A percentile compares a stretch with the other conserved stretches of the same genome.
phyloP scores from a whole-genome alignment of 441 rosid species.

The Sinapis alba region DNA sequence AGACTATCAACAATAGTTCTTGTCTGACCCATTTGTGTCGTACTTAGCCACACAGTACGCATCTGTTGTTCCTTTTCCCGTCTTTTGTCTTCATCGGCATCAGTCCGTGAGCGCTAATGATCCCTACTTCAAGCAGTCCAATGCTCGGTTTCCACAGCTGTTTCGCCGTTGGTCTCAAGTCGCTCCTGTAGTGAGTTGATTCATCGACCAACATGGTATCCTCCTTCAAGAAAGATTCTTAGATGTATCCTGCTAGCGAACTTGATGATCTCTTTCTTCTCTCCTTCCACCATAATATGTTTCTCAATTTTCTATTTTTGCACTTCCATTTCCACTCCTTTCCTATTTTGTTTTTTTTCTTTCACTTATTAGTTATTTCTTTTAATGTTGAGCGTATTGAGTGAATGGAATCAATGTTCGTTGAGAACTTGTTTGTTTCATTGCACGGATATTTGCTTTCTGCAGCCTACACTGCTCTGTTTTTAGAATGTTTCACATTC shows the following conservation, averaged over 20 bases:
- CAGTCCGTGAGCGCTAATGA: neutral
- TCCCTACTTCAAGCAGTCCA: neutral
- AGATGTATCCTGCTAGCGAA: neutral
- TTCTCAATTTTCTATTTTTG: neutral
- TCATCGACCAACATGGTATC: neutral
- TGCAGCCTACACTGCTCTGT: constrained; percentile 5
- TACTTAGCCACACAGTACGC: neutral
- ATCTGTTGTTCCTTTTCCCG: neutral
- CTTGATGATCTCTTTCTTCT: neutral
- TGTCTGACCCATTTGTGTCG: neutral
- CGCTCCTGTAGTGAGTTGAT: neutral
- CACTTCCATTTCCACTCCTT: neutral
- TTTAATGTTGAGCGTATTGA: constrained; percentile 30
- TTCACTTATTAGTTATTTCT: neutral
- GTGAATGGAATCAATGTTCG: constrained; percentile 27
- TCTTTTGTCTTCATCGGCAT: neutral
- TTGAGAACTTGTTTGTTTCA: constrained; percentile 15
- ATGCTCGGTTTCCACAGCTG: neutral
- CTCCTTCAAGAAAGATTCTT: neutral
- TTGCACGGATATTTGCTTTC: constrained; percentile 18
- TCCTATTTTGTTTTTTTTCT: neutral
- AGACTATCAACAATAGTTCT: neutral
- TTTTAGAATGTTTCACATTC: neutral
- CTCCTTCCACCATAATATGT: neutral
- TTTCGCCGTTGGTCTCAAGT: neutral